Evolutionary conservation across 2,329 filamentous ascomycete species (phyloP), one percentile per base, ranked within the genome.

Genomic region (Conoideocrella luteorostrata): DNA sequence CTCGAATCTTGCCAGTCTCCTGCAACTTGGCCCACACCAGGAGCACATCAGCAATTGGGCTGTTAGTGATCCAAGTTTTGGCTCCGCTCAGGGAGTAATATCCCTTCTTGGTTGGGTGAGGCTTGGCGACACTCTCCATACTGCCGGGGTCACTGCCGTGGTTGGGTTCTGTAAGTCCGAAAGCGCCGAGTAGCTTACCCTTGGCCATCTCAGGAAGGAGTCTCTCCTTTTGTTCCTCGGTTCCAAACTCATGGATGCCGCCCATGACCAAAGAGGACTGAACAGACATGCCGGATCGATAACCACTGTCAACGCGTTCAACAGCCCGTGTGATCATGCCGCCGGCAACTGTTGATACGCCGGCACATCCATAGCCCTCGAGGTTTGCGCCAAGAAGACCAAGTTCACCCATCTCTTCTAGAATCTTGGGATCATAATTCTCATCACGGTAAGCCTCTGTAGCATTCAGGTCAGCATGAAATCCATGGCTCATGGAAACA

Each of bases 61-160:
- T 91, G 66, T 95, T 95, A 12, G 89, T 95, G 61, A 95, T 95
- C 89, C 89, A 95, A 1, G 90, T 95, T 73, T 95, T 95, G 39
- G 86, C 71, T 2, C 89, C 89, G 36, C 82, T 88, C 28, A 95
- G 68, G 34, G 82, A 77, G 55, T 84, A 86, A 63, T 88, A 88
- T 1, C 88, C 89, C 58, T 86, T 84, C 71, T 90, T 90, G 7
- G 79, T 82, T 5, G 88, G 86, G 60, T 95, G 88, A 39, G 83
- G 82, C 60, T 82, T 88, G n/a, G 89, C 90, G 9, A 78, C 75
- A 5, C 84, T 88, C 72, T 95, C 89, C 88, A 95, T 91, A 28
- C 84, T 87, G 12, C 88, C 89, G 5, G 89, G 89, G 60, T 95
- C 90, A 45, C 86, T 93, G 47, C 89, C 89, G 62, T 95, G 89